phyloP scores from a whole-genome alignment of 208 protist species.

The Histomonas meleagridis region DNA sequence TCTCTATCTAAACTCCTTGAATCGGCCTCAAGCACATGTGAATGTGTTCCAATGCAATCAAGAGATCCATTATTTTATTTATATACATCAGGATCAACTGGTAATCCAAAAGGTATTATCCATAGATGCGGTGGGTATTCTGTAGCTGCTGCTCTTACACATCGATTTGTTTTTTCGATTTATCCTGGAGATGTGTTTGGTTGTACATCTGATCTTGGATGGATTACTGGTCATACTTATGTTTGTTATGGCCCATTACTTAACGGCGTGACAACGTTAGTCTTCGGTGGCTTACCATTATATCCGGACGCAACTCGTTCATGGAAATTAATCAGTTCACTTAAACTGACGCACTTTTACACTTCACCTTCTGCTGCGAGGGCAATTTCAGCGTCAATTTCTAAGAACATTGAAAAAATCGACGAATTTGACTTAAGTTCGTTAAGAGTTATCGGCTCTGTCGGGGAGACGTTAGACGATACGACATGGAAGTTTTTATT shows the following conservation, averaged over 20 bases:
- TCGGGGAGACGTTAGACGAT: constrained; percentile 83
- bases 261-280: constrained; percentile 76
- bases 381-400: constrained; percentile 37
- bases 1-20: neutral
- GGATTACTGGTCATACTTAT: constrained; percentile 75
- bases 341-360: constrained; percentile 84
- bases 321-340: constrained; percentile 77
- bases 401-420: neutral
- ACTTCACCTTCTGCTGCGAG: constrained; percentile 79
- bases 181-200: neutral
- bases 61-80: constrained; percentile 85
- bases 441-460: constrained; percentile 73
- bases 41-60: constrained; percentile 64
- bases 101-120: constrained; percentile 35
- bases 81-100: constrained; percentile 84
- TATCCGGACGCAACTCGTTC: constrained; percentile 67
- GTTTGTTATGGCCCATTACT: constrained; percentile 87
- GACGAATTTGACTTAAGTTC: constrained; percentile 39
- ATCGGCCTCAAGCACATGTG: neutral
- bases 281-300: constrained; percentile 63
- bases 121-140: neutral
- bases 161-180: constrained; percentile 26
- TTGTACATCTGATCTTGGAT: constrained; percentile 37
- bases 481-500: constrained; percentile 74
- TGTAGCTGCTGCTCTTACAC: neutral